Evolutionary conservation across 2,329 filamentous ascomycete species (phyloP).

Genomic region (Sordariomycetes sp.): DNA sequence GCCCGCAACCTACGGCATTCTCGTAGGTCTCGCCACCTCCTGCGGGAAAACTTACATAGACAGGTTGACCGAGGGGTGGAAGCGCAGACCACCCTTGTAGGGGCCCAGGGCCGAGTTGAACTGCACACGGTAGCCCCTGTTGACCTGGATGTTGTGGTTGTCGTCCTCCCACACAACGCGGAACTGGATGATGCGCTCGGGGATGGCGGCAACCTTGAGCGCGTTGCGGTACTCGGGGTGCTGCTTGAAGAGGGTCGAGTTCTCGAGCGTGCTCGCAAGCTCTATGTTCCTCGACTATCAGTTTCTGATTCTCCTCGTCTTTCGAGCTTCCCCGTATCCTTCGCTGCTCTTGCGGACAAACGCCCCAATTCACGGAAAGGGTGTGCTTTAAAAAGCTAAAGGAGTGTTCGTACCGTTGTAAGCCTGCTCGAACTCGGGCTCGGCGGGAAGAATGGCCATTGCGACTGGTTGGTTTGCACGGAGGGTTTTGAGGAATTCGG

Average conservation of each 20-base stretch:
- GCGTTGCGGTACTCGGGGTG: slow-evolving; percentile 92
- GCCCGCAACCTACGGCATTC: neutral
- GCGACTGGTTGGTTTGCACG: slow-evolving; percentile 12
- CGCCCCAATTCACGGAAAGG: neutral
- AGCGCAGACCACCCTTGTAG: slow-evolving; percentile 94
- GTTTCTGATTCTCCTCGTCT: neutral
- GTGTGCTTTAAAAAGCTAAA: neutral
- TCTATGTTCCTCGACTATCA: slow-evolving; percentile 42
- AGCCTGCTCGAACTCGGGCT: slow-evolving; percentile 98
- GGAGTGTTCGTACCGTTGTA: slow-evolving; percentile 62
- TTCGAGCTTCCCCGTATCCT: slow-evolving; percentile 7
- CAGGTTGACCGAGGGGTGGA: slow-evolving; percentile 82
- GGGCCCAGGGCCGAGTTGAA: slow-evolving; percentile 97
- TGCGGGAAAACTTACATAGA: slow-evolving; percentile 36
- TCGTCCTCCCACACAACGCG: slow-evolving; percentile 96
- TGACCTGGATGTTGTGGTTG: slow-evolving; percentile 78
- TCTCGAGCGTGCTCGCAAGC: slow-evolving; percentile 88
- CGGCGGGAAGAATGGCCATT: slow-evolving; percentile 76
- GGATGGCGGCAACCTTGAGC: slow-evolving; percentile 76
- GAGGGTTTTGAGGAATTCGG: slow-evolving; percentile 7
- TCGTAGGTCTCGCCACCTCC: neutral
- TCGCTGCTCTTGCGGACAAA: slow-evolving; percentile 6
- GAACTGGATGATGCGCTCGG: slow-evolving; percentile 96
- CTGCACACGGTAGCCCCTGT: slow-evolving; percentile 92
- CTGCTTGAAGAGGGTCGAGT: slow-evolving; percentile 85